A percentile compares a stretch with the other conserved stretches of the same genome.
phyloP scores from a whole-genome alignment of 176 grass and related monocot species.

The Calamus simplicifolius region DNA sequence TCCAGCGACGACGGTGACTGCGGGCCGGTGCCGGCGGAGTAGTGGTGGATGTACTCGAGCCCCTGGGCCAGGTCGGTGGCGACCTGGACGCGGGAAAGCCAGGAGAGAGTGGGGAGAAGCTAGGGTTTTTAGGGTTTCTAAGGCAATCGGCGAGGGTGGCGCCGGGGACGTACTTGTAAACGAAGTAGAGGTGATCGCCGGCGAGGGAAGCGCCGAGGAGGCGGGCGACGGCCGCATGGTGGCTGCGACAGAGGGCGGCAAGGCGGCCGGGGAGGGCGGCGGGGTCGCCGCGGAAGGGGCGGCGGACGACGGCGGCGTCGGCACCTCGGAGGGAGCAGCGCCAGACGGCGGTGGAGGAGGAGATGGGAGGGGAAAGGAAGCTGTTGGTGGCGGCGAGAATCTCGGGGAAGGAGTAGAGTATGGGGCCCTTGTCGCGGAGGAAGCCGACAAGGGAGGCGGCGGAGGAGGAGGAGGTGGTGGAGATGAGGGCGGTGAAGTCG shows the following conservation, averaged over 20 bases:
- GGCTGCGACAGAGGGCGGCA: neutral
- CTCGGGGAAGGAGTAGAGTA: too few species aligned
- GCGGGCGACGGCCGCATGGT: neutral
- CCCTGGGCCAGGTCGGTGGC: slow-evolving; percentile 6
- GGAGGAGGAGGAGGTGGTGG: too few species aligned
- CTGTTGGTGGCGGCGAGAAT: slow-evolving; percentile 4
- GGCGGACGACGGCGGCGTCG: neutral
- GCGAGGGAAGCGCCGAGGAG: slow-evolving; percentile 6
- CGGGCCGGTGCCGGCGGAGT: neutral
- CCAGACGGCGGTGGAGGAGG: neutral
- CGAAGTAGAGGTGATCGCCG: neutral
- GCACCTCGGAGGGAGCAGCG: neutral
- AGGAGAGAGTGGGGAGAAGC: slow-evolving; percentile 1
- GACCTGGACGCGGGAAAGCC: slow-evolving; percentile 2
- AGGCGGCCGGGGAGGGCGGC: neutral
- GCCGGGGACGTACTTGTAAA: neutral
- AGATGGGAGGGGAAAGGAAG: neutral
- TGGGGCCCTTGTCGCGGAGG: too few species aligned
- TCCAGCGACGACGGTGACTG: neutral
- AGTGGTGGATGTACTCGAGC: slow-evolving; percentile 13
- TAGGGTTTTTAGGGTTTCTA: slow-evolving; percentile 4
- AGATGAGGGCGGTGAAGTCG: too few species aligned
- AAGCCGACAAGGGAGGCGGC: too few species aligned
- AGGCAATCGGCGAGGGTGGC: neutral
- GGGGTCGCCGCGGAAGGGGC: neutral